These are phyloP conservation scores for Pecoramyces ruminantium DNA, from an alignment of 192 early-diverging fungal species.

Conservation along the genomic window DNA sequence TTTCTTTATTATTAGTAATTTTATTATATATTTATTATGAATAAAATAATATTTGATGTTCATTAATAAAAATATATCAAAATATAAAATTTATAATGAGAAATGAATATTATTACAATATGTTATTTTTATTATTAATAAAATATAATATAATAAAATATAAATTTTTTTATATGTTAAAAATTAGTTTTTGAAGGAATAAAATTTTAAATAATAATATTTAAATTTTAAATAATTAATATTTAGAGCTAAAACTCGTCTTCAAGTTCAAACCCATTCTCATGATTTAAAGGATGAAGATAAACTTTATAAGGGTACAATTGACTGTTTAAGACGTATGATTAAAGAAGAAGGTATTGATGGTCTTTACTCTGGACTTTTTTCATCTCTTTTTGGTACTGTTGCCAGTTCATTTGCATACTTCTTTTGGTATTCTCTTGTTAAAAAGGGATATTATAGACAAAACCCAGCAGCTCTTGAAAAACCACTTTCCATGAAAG, in stretches of 20 bases:
- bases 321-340: conserved; percentile 73
- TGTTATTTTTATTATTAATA: too few species aligned
- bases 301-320: conserved; percentile 36
- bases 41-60: too few species aligned
- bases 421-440: conserved; percentile 64
- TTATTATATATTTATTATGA: too few species aligned
- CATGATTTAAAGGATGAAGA: conserved; percentile 12
- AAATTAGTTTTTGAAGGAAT: too few species aligned
- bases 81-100: too few species aligned
- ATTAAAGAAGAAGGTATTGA: conserved; percentile 59
- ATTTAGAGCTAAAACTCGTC: conserved; percentile 77
- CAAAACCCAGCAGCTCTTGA: conserved; percentile 5
- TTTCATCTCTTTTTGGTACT: conserved; percentile 61
- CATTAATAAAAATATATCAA: too few species aligned
- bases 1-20: too few species aligned
- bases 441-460: conserved; percentile 42
- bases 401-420: conserved; percentile 54
- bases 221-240: neutral
- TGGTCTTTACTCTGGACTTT: conserved; percentile 79
- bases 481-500: conserved; percentile 52
- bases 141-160: too few species aligned
- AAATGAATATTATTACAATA: too few species aligned
- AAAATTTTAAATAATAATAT: too few species aligned
- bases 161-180: too few species aligned
- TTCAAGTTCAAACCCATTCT: conserved; percentile 78